A percentile compares a stretch with the other conserved stretches of the same genome.
These are phyloP conservation scores for Bipolaris cookei DNA, from an alignment of 2,329 filamentous ascomycete genomes.

Conservation along the genomic window DNA sequence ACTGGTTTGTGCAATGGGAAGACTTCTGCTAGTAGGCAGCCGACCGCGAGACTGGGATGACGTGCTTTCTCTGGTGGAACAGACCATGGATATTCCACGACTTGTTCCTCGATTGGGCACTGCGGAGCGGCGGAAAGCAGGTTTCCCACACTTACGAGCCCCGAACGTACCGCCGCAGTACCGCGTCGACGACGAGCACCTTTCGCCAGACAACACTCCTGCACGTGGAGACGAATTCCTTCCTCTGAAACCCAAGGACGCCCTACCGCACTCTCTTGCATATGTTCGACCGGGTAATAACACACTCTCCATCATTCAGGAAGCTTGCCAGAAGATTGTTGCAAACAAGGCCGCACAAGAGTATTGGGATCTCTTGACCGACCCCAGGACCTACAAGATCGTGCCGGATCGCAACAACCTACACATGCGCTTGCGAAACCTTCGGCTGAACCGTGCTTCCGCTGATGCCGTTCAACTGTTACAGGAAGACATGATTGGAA, in stretches of 20 bases:
- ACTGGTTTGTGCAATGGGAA: conserved; percentile 81
- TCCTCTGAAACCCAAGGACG: conserved; percentile 27
- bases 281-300: conserved; percentile 60
- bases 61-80: conserved; percentile 76
- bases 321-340: conserved; percentile 66
- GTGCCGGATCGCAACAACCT: conserved; percentile 75
- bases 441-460: conserved; percentile 71
- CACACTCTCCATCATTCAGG: conserved; percentile 72
- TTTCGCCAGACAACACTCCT: conserved; percentile 27
- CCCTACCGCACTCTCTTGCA: conserved; percentile 41
- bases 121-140: conserved; percentile 32
- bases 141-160: conserved; percentile 46
- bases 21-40: conserved; percentile 71
- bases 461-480: conserved; percentile 66
- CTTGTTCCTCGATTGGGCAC: conserved; percentile 50
- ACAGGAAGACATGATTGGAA: conserved; percentile 34
- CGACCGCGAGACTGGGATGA: conserved; percentile 69
- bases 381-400: conserved; percentile 60
- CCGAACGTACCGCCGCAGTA: conserved; percentile 34
- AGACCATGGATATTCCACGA: conserved; percentile 79
- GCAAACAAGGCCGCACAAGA: conserved; percentile 67
- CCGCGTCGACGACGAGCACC: conserved; percentile 39
- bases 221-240: conserved; percentile 44
- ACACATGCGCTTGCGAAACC: conserved; percentile 69
- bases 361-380: conserved; percentile 80